These are phyloP conservation scores for Eimeria maxima DNA, from an alignment of 169 alveolate genomes.

Conservation along the genomic window DNA sequence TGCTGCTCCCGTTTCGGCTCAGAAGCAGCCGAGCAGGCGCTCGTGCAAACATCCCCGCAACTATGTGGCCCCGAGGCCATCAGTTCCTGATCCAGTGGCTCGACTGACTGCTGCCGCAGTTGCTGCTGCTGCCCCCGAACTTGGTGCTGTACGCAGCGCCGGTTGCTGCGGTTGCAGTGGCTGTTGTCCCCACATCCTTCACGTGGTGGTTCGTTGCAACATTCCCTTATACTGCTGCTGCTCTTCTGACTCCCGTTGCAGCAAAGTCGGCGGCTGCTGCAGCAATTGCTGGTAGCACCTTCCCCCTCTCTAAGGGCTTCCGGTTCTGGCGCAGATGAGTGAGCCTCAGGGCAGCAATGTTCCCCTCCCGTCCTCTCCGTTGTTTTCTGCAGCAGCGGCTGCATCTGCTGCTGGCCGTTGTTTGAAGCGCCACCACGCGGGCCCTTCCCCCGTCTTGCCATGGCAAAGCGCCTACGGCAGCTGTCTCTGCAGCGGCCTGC, in stretches of 20 bases:
- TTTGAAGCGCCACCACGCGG: constrained; percentile 36
- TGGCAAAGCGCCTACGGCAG: not conserved
- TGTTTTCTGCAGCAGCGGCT: constrained; percentile 36
- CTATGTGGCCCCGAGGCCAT: not conserved
- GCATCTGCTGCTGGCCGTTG: constrained; percentile 28
- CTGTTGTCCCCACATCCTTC: not conserved
- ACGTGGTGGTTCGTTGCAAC: not conserved
- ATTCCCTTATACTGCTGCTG: not conserved
- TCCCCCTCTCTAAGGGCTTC: not conserved
- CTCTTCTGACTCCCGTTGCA: constrained; percentile 10
- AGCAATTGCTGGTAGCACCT: constrained; percentile 38
- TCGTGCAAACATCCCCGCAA: not conserved
- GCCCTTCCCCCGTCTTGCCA: constrained; percentile 71
- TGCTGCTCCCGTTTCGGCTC: constrained; percentile 2
- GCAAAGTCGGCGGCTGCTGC: constrained; percentile 17
- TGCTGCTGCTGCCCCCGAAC: not conserved
- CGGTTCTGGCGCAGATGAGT: not conserved
- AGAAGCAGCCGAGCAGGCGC: not conserved
- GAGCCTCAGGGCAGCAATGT: constrained; percentile 44
- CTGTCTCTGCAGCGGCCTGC: not conserved
- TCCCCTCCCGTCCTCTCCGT: constrained; percentile 11
- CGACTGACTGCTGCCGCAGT: not conserved
- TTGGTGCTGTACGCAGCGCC: not conserved
- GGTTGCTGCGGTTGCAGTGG: not conserved
- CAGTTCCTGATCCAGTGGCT: not conserved